Percentiles rank a stretch among this genome's conserved stretches.
Conservation (phyloP, 2,329 filamentous ascomycete species). For the Alternaria dauci region DNA sequence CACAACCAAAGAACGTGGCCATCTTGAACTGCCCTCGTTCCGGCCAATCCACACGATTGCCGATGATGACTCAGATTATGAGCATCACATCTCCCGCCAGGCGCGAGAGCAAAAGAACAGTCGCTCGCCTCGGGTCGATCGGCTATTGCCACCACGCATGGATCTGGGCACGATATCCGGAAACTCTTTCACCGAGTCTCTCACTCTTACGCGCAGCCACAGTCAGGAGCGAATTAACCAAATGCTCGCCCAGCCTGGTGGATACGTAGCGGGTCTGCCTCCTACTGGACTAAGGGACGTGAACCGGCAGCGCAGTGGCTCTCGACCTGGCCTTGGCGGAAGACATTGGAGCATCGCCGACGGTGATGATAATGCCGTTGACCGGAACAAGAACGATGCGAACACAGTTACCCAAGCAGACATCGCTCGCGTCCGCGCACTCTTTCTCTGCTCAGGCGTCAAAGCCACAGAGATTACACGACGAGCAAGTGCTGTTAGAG, state of each 20-base stretch:
- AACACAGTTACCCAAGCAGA: conserved; percentile 66
- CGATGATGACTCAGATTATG: conserved; percentile 31
- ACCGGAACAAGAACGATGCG: conserved; percentile 33
- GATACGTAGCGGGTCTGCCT: conserved; percentile 38
- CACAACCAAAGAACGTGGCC: conserved; percentile 36
- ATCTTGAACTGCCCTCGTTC: conserved; percentile 49
- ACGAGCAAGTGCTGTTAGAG: conserved; percentile 63
- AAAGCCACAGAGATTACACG: conserved; percentile 83
- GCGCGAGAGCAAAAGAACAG: conserved; percentile 48
- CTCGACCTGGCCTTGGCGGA: conserved; percentile 50
- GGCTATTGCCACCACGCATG: conserved; percentile 60
- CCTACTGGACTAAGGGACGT: conserved; percentile 40
- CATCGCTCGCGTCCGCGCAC: conserved; percentile 76
- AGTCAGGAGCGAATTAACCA: conserved; percentile 42
- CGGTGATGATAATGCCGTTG: conserved; percentile 40
- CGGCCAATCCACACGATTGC: conserved; percentile 39
- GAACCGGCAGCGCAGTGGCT: conserved; percentile 33
- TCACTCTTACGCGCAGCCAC: conserved; percentile 32
- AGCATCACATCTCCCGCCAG: conserved; percentile 55
- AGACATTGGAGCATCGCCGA: conserved; percentile 69
- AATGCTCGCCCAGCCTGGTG: conserved; percentile 44
- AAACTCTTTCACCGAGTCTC: conserved; percentile 29
- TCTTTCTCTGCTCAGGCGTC: conserved; percentile 85
- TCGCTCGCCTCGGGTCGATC: conserved; percentile 55
- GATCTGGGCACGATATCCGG: conserved; percentile 50